Evolutionary conservation across 306 rosid genomes (phyloP).

Genomic region (Lupinus albus): DNA sequence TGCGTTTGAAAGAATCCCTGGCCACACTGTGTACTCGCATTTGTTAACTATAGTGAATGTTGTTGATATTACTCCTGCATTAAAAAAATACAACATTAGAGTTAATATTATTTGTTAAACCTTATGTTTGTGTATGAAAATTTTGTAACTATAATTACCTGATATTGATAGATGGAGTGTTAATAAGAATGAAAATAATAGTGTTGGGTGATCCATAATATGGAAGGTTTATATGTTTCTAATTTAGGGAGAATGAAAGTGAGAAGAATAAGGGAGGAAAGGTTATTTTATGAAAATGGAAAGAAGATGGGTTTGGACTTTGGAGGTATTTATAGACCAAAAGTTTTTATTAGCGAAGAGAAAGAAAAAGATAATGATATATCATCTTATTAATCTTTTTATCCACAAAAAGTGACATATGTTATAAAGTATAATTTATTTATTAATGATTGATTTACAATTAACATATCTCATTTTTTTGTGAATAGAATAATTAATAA

Average conservation of each 20-base stretch:
- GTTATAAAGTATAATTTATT: too few species aligned
- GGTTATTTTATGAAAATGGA: background rate
- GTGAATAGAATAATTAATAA: too few species aligned
- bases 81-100: too few species aligned
- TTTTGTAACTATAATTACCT: slow-evolving; percentile 28
- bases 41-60: slow-evolving; percentile 71
- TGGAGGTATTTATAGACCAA: slow-evolving; percentile 35
- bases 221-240: background rate
- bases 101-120: too few species aligned
- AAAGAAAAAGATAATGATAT: too few species aligned
- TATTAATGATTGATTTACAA: too few species aligned
- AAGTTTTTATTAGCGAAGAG: too few species aligned
- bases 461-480: too few species aligned
- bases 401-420: too few species aligned
- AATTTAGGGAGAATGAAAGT: background rate
- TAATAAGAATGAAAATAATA: slow-evolving; percentile 42
- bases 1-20: slow-evolving; percentile 77
- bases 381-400: too few species aligned
- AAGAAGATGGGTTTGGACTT: background rate
- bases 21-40: slow-evolving; percentile 88
- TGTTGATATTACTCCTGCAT: slow-evolving; percentile 62
- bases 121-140: too few species aligned
- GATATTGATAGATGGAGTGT: slow-evolving; percentile 42
- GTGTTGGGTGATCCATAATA: slow-evolving; percentile 41
- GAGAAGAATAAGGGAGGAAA: background rate